phyloP scores from a whole-genome alignment of 176 grass and related monocot species.

The Triticum monococcum region DNA sequence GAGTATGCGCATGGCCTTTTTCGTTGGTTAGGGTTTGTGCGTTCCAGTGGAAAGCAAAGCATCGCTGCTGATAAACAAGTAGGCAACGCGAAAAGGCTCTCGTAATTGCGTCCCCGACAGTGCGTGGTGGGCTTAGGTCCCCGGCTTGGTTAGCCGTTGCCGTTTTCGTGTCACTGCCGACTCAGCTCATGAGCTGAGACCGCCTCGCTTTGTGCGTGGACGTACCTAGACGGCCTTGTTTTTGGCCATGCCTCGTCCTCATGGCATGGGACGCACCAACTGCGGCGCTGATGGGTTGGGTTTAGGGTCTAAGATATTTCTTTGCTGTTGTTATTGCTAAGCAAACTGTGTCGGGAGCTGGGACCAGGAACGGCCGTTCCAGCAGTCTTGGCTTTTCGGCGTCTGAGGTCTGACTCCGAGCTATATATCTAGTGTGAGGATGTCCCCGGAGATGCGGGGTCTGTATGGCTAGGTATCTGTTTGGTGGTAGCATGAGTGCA shows the following conservation, averaged over 20 bases:
- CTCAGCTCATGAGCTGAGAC: slow-evolving; percentile 6
- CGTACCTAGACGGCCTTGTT: not conserved
- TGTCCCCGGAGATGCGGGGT: not conserved
- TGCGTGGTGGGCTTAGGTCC: slow-evolving; percentile 23
- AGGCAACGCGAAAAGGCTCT: not conserved
- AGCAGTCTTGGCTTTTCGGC: slow-evolving; percentile 21
- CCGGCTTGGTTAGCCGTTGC: slow-evolving; percentile 14
- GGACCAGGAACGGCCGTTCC: not conserved
- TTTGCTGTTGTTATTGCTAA: not conserved
- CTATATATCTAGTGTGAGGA: not conserved
- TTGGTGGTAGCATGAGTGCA: not conserved
- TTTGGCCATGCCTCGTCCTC: not conserved
- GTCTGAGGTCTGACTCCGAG: not conserved
- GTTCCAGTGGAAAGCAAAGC: slow-evolving; percentile 38
- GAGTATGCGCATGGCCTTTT: not conserved
- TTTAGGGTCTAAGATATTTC: slow-evolving; percentile 25
- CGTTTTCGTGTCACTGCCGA: slow-evolving; percentile 41
- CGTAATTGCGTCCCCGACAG: not conserved
- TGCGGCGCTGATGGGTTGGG: not conserved
- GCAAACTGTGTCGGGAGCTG: not conserved
- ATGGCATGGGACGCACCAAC: not conserved
- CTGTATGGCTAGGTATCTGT: not conserved
- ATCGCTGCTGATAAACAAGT: not conserved
- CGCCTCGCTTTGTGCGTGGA: not conserved
- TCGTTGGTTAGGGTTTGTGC: slow-evolving; percentile 21